Evolutionary conservation across 1,284 basidiomycete genomes (phyloP), one percentile per base, ranked within the genome.

Genomic region (Singerocomus inundabilis): DNA sequence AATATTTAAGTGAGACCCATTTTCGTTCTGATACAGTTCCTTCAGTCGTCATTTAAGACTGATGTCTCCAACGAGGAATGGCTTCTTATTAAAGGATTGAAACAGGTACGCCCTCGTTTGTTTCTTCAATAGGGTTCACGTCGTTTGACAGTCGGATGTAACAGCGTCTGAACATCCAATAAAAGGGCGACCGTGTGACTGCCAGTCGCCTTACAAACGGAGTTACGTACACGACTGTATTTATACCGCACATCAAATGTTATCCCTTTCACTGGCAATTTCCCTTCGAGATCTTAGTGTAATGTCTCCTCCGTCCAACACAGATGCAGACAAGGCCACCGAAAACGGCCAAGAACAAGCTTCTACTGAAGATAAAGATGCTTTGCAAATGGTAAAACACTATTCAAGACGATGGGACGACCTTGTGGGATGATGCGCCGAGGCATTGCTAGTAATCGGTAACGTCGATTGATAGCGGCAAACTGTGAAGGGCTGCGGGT

Each of bases 1-100:
- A 67, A 55, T 32, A 49, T 47, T 43, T 45, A 55, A 28, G 12
- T 16, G 16, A 21, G 24, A 30, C 21, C n/a, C 9, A 24, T 28
- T 36, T 40, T 45, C 35, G 31, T 48, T 29, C 44, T 55, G 33
- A 57, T 45, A 35, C 32, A 18, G 12, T 43, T 38, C 42, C 29
- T 60, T 42, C 63, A 93, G 87, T 76, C 79, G 8, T 88, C 87
- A 30, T 98, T 97, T 79, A 91, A 93, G 74, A 78, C 86, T 26
- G 91, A 97, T 67, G 93, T 97, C 28, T 82, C 88, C 25, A 88
- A 82, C 57, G 91, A 96, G 55, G 97, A 99, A 64, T 98, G 95
- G 94, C 76, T 88, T 16, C 80, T 98, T 52, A 94, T 99, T 70
- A 95, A 91, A 71, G 84, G 83, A 49, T 78, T 99, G 66, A 99